Percentiles rank a stretch among this genome's conserved stretches.
phyloP scores from a whole-genome alignment of 805 yeast genomes.

The Suhomyces prunicola region DNA sequence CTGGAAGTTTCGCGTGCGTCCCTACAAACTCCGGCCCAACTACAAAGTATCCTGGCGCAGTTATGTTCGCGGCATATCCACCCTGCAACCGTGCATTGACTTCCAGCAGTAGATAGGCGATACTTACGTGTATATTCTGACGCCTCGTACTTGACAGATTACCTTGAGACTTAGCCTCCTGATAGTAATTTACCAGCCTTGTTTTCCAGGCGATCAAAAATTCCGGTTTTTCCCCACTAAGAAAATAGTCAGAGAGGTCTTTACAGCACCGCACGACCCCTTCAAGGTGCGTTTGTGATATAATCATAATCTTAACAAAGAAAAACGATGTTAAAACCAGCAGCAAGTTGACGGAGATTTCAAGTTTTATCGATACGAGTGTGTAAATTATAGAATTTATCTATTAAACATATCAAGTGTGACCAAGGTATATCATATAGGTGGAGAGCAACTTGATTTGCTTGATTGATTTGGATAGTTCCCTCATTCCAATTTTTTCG shows the following conservation, averaged over 20 bases:
- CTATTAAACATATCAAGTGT: background rate
- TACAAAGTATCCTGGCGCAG: background rate
- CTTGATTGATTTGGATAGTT: background rate
- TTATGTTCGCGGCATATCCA: background rate
- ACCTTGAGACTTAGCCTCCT: background rate
- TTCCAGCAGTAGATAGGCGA: background rate
- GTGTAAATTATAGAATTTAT: slow-evolving; percentile 1
- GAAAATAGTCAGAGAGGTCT: background rate
- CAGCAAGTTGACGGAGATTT: slow-evolving; percentile 4
- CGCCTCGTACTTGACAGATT: background rate
- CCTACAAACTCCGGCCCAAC: background rate
- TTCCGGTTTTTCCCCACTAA: background rate
- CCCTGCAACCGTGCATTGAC: background rate
- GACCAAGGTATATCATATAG: background rate
- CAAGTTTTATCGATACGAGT: background rate
- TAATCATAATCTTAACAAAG: background rate
- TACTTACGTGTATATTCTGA: background rate
- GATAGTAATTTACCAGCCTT: background rate
- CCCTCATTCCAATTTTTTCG: background rate
- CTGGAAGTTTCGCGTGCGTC: background rate
- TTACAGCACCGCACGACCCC: slow-evolving; percentile 2
- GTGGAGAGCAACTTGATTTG: background rate
- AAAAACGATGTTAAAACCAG: slow-evolving; percentile 2
- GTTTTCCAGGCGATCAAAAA: background rate
- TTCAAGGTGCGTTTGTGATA: background rate